Evolutionary conservation across 371 early-diverging fungal species (phyloP).

Genomic region (Scutellospora calospora): DNA sequence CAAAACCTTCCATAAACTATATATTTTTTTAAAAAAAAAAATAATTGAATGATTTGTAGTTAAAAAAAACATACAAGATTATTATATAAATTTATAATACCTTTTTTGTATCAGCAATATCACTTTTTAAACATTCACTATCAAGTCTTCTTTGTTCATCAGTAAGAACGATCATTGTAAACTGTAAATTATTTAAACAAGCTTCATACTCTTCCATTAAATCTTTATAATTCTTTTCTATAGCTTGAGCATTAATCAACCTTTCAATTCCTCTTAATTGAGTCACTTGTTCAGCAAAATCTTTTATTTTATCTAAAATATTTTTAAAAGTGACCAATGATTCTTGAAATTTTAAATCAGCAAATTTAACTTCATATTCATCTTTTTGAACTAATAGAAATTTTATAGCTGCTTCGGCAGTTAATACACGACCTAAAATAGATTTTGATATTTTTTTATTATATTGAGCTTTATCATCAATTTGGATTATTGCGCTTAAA

Average conservation of each 20-base stretch:
- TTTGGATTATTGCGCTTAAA: not conserved
- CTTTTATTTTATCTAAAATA: conserved; percentile 23
- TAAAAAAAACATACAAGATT: too few species aligned
- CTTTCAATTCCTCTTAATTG: conserved; percentile 21
- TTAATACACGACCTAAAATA: conserved; percentile 13
- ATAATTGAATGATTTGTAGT: too few species aligned
- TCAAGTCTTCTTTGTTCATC: conserved; percentile 32
- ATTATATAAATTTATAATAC: conserved; percentile 4
- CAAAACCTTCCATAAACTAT: not conserved
- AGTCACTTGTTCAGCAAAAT: conserved; percentile 16
- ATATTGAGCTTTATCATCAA: conserved; percentile 35
- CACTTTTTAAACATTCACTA: conserved; percentile 25
- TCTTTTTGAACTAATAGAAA: not conserved
- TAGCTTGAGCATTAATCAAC: not conserved
- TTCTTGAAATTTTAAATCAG: not conserved
- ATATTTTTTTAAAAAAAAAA: too few species aligned
- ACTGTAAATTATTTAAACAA: conserved; percentile 1
- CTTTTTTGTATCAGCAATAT: conserved; percentile 23
- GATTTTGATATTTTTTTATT: conserved; percentile 39
- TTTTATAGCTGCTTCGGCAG: conserved; percentile 24
- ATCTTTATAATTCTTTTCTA: conserved; percentile 7
- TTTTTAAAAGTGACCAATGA: conserved; percentile 8
- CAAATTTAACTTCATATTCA: conserved; percentile 25
- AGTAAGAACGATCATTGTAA: not conserved
- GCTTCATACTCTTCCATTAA: not conserved